Base-by-base conservation (phyloP, 2,329 filamentous ascomycete genomes). In the Fusarium ambrosium region DNA sequence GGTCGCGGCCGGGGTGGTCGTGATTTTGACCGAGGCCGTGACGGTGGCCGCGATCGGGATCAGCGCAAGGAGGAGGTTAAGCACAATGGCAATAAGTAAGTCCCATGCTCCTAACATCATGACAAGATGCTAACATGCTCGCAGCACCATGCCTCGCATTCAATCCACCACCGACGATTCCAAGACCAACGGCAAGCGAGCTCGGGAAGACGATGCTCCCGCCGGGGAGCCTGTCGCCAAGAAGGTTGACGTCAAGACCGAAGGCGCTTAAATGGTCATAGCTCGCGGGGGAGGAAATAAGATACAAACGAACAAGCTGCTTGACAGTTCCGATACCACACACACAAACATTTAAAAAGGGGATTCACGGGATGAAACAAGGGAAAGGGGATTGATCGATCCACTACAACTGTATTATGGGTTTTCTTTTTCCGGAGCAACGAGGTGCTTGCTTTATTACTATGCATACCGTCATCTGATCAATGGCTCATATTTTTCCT, bases 191-290 rank as follows among this genome's bases (percentile, higher is more conserved):
- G 85, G 84, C 80, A 91, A 92, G 85, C 89, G 90, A 64, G 74
- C 84, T 36, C 87, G 89, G 64, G 89, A 91, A 11, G 88, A 89
- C 10, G 88, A 88, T 34, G 84, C 80, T 53, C 80, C 77, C 34
- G 76, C 80, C 5, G 77, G 79, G n/a, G 85, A 86, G 67, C 88
- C 86, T 34, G 84, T 89, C 4, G 86, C 89, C 22, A 92, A 92
- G 87, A 92, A 92, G 85, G 86, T 91, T 45, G 89, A 92, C 73
- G 83, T 80, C 79, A 89, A 90, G 84, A 80, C 84, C 55, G 81
- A 82, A 41, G 74, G 75, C 27, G 60, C 37, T 53, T 66, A 41
- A 71, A 55, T 22, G 39, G 13, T 29, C 43, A 36, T 27, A 51
- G 36, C 27, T 14, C 62, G 10, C 55, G 58, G 41, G 24, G 29